phyloP scores from a whole-genome alignment of 192 early-diverging fungal genomes.

The Podila verticillata region DNA sequence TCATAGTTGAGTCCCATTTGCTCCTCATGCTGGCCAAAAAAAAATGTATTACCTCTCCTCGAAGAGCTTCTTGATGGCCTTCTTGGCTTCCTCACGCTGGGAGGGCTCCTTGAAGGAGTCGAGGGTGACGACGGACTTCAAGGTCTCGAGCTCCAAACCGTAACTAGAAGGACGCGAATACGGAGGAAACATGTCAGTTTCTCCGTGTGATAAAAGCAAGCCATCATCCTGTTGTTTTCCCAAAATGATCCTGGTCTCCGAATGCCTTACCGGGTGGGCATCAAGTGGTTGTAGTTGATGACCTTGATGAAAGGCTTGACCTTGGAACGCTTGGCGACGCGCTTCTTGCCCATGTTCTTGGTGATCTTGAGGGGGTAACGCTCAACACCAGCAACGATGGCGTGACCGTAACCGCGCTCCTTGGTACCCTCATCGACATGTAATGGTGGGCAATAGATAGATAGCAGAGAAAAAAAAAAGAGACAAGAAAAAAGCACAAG shows the following conservation, averaged over 20 bases:
- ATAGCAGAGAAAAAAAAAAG: conserved; percentile 1
- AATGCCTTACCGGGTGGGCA: conserved; percentile 91
- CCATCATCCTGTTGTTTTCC: not conserved
- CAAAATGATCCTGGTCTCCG: not conserved
- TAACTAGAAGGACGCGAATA: conserved; percentile 62
- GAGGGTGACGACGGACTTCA: conserved; percentile 86
- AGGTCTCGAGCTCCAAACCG: conserved; percentile 93
- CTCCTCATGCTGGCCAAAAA: not conserved
- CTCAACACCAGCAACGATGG: conserved; percentile 98
- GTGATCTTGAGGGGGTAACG: conserved; percentile 98
- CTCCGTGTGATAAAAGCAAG: not conserved
- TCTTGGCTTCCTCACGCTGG: conserved; percentile 90
- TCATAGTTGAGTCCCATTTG: too few relatives aligned
- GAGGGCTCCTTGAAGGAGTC: conserved; percentile 96
- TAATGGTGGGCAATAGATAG: conserved; percentile 35
- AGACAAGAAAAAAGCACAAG: conserved; percentile 11
- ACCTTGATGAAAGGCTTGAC: conserved; percentile 99
- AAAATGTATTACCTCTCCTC: conserved; percentile 73
- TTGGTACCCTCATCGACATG: conserved; percentile 96
- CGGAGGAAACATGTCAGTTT: conserved; percentile 6
- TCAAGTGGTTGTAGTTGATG: conserved; percentile 99
- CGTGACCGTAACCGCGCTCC: conserved; percentile 97
- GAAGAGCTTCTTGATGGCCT: conserved; percentile 95
- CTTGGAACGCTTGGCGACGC: conserved; percentile 94
- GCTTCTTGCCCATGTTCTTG: conserved; percentile 94